A percentile compares a stretch with the other conserved stretches of the same genome.
phyloP scores from a whole-genome alignment of 2,329 filamentous ascomycete genomes.

The Aureobasidium sp. region DNA sequence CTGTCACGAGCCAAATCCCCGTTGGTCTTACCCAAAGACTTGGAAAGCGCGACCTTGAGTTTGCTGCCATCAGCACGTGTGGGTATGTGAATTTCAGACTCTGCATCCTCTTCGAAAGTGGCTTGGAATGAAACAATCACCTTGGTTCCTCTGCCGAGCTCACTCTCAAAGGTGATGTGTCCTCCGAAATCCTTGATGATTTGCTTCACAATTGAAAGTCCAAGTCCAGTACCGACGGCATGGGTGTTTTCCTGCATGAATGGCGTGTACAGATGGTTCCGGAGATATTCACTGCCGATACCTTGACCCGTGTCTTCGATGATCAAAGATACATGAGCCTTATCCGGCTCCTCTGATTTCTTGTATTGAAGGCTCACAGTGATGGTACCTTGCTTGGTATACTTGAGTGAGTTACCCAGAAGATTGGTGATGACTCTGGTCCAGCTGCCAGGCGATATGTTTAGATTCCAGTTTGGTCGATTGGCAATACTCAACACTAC shows the following conservation, averaged over 20 bases:
- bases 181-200: conserved; percentile 22
- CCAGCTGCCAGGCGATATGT: conserved; percentile 35
- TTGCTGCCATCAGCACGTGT: background rate
- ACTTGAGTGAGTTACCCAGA: conserved; percentile 40
- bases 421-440: conserved; percentile 39
- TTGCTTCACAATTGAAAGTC: conserved; percentile 26
- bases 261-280: conserved; percentile 23
- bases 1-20: background rate
- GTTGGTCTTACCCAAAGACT: background rate
- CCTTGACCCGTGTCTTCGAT: conserved; percentile 26
- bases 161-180: conserved; percentile 21
- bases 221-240: conserved; percentile 26
- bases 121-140: conserved; percentile 7
- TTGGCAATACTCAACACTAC: conserved; percentile 32
- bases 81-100: background rate
- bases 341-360: background rate
- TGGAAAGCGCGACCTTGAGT: background rate
- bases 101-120: background rate
- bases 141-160: conserved; percentile 18
- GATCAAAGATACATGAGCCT: conserved; percentile 9
- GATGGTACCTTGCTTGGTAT: conserved; percentile 32
- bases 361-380: conserved; percentile 16
- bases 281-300: conserved; percentile 24
- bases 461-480: conserved; percentile 31
- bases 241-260: conserved; percentile 27